Percentiles rank a stretch among this genome's conserved stretches.
Evolutionary conservation across 2,329 filamentous ascomycete species (phyloP).

Genomic region (Thielaviopsis ethacetica): DNA sequence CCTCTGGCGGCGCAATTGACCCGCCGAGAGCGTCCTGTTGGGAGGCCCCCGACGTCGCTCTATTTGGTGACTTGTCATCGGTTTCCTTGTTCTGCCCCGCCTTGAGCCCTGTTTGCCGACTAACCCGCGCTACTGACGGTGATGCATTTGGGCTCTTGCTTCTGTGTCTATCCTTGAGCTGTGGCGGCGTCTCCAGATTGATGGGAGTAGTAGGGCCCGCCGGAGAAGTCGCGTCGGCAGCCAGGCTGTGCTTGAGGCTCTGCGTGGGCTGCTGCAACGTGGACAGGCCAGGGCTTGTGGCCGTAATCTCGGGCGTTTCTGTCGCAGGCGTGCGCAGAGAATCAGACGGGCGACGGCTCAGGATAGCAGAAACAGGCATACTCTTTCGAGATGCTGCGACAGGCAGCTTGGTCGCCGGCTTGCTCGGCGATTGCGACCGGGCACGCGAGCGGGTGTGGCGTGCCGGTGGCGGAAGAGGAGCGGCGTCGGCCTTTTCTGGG

Average conservation of each 20-base stretch:
- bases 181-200: conserved; percentile 9
- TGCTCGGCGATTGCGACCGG: conserved; percentile 6
- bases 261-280: neutral
- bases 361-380: neutral
- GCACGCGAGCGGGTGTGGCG: neutral
- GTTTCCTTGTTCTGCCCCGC: too few relatives aligned
- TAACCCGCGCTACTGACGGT: conserved; percentile 9
- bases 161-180: neutral
- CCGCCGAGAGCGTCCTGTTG: conserved; percentile 37
- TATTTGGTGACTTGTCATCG: neutral
- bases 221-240: neutral
- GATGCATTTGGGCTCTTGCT: conserved; percentile 7
- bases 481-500: conserved; percentile 5
- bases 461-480: neutral
- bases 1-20: conserved; percentile 42
- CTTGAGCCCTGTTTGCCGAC: conserved; percentile 4
- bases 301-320: neutral
- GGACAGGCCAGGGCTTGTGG: conserved; percentile 2
- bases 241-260: neutral
- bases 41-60: conserved; percentile 25
- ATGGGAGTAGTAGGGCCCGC: conserved; percentile 4
- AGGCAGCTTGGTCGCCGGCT: neutral
- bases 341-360: neutral
- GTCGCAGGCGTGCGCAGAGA: neutral
- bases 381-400: neutral